Evolutionary conservation across 2,329 filamentous ascomycete species (phyloP).

Genomic region (Pezicula carpinea): DNA sequence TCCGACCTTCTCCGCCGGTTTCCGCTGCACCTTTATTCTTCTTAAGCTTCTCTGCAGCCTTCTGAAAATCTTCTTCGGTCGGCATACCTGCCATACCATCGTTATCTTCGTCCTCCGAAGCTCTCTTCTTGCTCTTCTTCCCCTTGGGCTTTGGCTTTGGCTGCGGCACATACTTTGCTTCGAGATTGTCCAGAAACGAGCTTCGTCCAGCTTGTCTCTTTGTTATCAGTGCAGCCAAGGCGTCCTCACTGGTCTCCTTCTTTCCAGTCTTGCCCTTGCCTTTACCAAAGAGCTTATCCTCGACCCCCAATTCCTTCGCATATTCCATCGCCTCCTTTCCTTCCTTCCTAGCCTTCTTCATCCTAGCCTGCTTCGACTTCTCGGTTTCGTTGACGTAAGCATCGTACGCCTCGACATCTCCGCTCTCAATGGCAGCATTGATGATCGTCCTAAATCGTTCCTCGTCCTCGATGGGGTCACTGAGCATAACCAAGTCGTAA

Average conservation of each 20-base stretch:
- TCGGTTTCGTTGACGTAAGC: slow-evolving; percentile 72
- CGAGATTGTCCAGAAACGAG: slow-evolving; percentile 67
- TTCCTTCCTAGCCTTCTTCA: slow-evolving; percentile 61
- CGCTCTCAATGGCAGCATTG: slow-evolving; percentile 68
- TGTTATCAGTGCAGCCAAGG: slow-evolving; percentile 70
- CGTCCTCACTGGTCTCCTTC: slow-evolving; percentile 40
- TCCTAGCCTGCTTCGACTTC: slow-evolving; percentile 53
- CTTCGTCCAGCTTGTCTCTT: slow-evolving; percentile 61
- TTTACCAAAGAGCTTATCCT: slow-evolving; percentile 61
- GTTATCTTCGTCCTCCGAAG: slow-evolving; percentile 52
- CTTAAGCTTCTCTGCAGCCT: slow-evolving; percentile 45
- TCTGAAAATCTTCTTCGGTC: slow-evolving; percentile 57
- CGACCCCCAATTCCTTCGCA: slow-evolving; percentile 69
- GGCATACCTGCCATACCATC: slow-evolving; percentile 59
- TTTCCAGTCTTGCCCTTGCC: slow-evolving; percentile 40
- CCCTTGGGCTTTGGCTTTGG: slow-evolving; percentile 34
- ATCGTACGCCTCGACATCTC: slow-evolving; percentile 61
- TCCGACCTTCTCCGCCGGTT: slow-evolving; percentile 8
- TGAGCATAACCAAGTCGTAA: slow-evolving; percentile 83
- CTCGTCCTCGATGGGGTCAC: slow-evolving; percentile 78
- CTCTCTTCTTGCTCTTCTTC: slow-evolving; percentile 45
- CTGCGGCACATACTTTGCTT: slow-evolving; percentile 71
- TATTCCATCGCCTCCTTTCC: slow-evolving; percentile 68
- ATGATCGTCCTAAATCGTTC: slow-evolving; percentile 78
- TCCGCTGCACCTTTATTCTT: slow-evolving; percentile 7